Evolutionary conservation across 192 early-diverging fungal species (phyloP).

Genomic region (Backusella australiensis): DNA sequence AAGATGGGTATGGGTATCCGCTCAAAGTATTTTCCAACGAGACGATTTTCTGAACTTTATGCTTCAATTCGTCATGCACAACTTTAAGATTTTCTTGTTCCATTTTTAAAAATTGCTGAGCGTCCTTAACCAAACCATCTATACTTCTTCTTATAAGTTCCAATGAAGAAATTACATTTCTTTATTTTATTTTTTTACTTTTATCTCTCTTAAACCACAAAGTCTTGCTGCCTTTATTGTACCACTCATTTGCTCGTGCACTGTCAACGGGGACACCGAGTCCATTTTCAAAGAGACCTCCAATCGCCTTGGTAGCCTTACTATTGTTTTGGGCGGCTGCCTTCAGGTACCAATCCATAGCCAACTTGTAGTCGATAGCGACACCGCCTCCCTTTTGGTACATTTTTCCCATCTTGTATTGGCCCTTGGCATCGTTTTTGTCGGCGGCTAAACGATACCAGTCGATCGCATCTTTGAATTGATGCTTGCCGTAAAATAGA

Average conservation of each 20-base stretch:
- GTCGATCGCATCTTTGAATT: not conserved
- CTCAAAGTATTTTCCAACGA: slow-evolving; percentile 53
- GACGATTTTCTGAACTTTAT: too few relatives aligned
- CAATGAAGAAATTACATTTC: too few relatives aligned
- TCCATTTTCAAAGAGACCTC: not conserved
- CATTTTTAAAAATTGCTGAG: too few relatives aligned
- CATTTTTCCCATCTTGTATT: not conserved
- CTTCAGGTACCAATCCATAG: not conserved
- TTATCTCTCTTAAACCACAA: not conserved
- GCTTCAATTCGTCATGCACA: too few relatives aligned
- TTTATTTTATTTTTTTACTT: not conserved
- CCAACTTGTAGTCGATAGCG: not conserved
- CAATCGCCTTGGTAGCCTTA: not conserved
- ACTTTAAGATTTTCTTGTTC: too few relatives aligned
- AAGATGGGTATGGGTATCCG: slow-evolving; percentile 65
- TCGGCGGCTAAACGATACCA: not conserved
- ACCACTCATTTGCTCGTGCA: not conserved
- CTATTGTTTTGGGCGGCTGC: not conserved
- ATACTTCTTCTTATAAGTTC: too few relatives aligned
- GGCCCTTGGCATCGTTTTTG: not conserved
- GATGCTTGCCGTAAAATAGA: not conserved
- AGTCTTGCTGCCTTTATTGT: not conserved
- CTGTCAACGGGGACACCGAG: not conserved
- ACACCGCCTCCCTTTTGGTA: too few relatives aligned
- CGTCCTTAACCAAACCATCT: too few relatives aligned